A percentile compares a stretch with the other conserved stretches of the same genome.
phyloP scores from a whole-genome alignment of 2,329 filamentous ascomycete genomes.

The Zasmidium citrigriseum region DNA sequence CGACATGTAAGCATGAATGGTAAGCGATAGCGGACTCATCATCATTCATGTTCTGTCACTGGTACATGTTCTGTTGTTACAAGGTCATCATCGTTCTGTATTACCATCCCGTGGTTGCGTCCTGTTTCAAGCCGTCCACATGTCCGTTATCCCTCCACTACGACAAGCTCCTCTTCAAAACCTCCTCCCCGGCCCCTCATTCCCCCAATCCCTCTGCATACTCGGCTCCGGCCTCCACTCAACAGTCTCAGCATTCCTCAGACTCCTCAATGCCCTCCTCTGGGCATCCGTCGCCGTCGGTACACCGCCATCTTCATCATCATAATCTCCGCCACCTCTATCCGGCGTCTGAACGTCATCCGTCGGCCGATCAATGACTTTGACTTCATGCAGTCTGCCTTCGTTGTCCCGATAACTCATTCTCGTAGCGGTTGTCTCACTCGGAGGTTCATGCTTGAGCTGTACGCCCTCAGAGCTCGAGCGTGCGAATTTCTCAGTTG shows the following conservation, averaged over 20 bases:
- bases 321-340: neutral
- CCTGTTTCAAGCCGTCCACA: neutral
- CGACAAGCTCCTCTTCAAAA: neutral
- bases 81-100: no score
- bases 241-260: neutral
- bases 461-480: slow-evolving; percentile 6
- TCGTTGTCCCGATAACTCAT: slow-evolving; percentile 19
- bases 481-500: slow-evolving; percentile 7
- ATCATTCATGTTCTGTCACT: no score
- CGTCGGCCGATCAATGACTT: slow-evolving; percentile 23
- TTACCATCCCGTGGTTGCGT: no score
- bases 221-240: slow-evolving; percentile 1
- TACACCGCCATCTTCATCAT: no score
- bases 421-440: slow-evolving; percentile 18
- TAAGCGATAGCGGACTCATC: no score
- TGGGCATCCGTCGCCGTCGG: neutral
- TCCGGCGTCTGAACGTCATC: slow-evolving; percentile 9
- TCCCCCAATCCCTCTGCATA: neutral
- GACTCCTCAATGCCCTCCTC: neutral
- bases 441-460: slow-evolving; percentile 19
- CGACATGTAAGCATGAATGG: no score
- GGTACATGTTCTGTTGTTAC: no score
- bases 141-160: neutral
- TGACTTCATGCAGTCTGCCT: slow-evolving; percentile 22
- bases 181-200: neutral